Evolutionary conservation across 2,329 filamentous ascomycete species (phyloP).

Genomic region (Fusarium secorum): DNA sequence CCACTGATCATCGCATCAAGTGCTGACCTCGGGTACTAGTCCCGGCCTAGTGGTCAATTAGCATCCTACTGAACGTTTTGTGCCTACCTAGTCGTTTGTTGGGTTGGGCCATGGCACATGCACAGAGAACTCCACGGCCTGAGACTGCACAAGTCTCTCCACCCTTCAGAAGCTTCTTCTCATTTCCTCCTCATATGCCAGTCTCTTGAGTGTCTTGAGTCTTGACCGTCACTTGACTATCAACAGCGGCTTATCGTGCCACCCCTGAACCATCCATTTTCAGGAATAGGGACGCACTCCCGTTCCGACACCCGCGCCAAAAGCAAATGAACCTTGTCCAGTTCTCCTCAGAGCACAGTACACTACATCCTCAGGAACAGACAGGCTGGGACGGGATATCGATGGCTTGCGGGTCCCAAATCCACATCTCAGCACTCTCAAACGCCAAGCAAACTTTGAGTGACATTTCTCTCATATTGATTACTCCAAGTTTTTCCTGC

Average conservation of each 20-base stretch:
- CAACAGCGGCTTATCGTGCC: conserved; percentile 23
- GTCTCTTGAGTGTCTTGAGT: neutral
- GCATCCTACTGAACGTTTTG: conserved; percentile 8
- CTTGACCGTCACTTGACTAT: neutral
- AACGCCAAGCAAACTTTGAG: conserved; percentile 18
- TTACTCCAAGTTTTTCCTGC: neutral
- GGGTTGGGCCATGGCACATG: conserved; percentile 1
- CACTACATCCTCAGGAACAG: conserved; percentile 15
- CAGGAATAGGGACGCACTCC: conserved; percentile 15
- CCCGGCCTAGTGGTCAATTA: conserved; percentile 21
- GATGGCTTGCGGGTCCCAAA: conserved; percentile 8
- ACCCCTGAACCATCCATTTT: conserved; percentile 9
- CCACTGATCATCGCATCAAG: conserved; percentile 31
- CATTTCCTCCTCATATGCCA: conserved; percentile 12
- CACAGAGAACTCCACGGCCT: conserved; percentile 3
- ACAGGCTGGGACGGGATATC: conserved; percentile 1
- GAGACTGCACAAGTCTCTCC: conserved; percentile 7
- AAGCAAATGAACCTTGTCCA: conserved; percentile 24
- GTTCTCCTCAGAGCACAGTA: neutral
- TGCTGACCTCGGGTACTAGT: conserved; percentile 25
- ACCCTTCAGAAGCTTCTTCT: conserved; percentile 20
- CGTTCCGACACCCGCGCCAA: conserved; percentile 31
- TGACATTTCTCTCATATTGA: conserved; percentile 7
- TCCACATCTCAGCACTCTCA: conserved; percentile 22
- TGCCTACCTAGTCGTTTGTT: neutral